phyloP scores from a whole-genome alignment of 108 stramenopile species.

The Parmales sp. region DNA sequence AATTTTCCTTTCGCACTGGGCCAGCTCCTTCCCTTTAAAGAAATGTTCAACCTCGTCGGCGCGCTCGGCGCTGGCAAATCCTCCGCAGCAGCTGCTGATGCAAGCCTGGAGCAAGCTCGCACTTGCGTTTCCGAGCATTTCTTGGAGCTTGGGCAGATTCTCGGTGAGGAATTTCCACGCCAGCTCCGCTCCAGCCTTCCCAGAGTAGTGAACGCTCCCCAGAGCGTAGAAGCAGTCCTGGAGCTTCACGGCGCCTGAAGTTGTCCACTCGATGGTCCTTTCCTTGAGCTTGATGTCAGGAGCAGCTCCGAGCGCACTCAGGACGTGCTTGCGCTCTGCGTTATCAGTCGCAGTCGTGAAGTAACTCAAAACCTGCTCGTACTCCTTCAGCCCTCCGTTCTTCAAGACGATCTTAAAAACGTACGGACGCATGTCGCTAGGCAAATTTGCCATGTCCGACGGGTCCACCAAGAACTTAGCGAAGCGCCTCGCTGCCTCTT shows the following conservation, averaged over 20 bases:
- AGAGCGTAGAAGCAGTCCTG: conserved; percentile 97
- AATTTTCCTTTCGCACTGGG: conserved; percentile 68
- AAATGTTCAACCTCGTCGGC: conserved; percentile 84
- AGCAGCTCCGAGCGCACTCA: conserved; percentile 56
- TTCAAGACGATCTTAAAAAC: conserved; percentile 83
- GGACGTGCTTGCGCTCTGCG: conserved; percentile 68
- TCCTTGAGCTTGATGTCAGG: conserved; percentile 54
- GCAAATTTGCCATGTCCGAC: conserved; percentile 53
- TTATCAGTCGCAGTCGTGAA: conserved; percentile 58
- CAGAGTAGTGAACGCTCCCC: conserved; percentile 59
- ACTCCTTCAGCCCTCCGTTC: conserved; percentile 69
- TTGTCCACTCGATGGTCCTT: conserved; percentile 77
- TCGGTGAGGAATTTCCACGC: conserved; percentile 81
- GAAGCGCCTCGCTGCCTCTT: conserved; percentile 70
- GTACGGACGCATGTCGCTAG: conserved; percentile 70
- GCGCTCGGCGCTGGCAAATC: conserved; percentile 61
- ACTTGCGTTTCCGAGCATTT: conserved; percentile 72
- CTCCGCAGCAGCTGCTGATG: conserved; percentile 68
- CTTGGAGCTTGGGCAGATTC: conserved; percentile 62
- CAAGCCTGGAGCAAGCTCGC: conserved; percentile 80
- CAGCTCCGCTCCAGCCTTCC: conserved; percentile 62
- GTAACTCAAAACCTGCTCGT: conserved; percentile 59
- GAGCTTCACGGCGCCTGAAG: conserved; percentile 79
- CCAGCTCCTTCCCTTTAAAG: conserved; percentile 66
- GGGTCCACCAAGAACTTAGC: conserved; percentile 56